phyloP scores from a whole-genome alignment of 768 basidiomycete genomes.

The Suillus lakei region DNA sequence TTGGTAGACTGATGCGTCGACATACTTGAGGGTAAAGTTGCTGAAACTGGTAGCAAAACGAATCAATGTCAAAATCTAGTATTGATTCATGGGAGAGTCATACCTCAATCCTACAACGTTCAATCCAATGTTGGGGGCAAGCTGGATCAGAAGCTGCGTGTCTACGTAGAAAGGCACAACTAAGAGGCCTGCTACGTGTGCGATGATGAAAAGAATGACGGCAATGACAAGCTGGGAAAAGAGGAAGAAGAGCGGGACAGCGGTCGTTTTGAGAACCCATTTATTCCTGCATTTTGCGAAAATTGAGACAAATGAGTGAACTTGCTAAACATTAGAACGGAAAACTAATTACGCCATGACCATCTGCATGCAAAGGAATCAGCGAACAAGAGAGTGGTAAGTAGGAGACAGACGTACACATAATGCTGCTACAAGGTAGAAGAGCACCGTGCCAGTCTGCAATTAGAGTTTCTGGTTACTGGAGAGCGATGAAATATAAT shows the following conservation, averaged over 20 bases:
- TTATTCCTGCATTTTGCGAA: constrained; percentile 63
- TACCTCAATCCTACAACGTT: constrained; percentile 88
- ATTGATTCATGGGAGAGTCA: constrained; percentile 8
- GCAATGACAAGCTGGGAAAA: constrained; percentile 83
- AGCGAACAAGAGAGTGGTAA: constrained; percentile 9
- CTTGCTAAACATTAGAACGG: constrained; percentile 25
- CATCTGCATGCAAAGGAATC: constrained; percentile 57
- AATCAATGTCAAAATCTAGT: neutral
- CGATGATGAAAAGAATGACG: constrained; percentile 70
- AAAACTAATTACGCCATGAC: constrained; percentile 72
- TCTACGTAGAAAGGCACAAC: constrained; percentile 73
- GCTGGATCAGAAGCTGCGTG: constrained; percentile 65
- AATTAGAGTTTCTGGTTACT: constrained; percentile 3
- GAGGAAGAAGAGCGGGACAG: constrained; percentile 85
- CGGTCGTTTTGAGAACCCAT: constrained; percentile 84
- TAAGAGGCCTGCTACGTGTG: constrained; percentile 64
- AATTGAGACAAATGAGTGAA: neutral
- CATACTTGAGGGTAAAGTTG: constrained; percentile 91
- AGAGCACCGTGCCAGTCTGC: constrained; percentile 76
- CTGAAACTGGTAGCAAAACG: constrained; percentile 61
- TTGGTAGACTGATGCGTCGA: constrained; percentile 95
- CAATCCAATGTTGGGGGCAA: constrained; percentile 74
- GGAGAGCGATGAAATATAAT: constrained; percentile 6
- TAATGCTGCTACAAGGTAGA: constrained; percentile 89
- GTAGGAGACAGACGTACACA: constrained; percentile 57